Conservation (phyloP, 2,329 filamentous ascomycete genomes). For the Hypocrella siamensis region DNA sequence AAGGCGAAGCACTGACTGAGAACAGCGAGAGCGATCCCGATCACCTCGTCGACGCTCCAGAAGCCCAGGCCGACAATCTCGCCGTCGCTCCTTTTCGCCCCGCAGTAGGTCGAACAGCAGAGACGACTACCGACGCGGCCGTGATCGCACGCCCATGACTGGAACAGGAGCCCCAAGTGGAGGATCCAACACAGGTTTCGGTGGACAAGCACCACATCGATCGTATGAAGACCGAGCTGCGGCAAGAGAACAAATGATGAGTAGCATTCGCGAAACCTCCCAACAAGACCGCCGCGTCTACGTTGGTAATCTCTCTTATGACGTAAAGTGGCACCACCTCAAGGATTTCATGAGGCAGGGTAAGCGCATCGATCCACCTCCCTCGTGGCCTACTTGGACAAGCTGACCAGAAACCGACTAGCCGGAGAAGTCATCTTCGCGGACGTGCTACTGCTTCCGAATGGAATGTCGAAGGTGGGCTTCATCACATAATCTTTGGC, state of each 20-base stretch:
- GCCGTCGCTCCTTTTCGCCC: constrained; percentile 64
- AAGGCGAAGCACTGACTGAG: constrained; percentile 15
- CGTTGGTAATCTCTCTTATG: constrained; percentile 96
- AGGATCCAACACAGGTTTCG: constrained; percentile 53
- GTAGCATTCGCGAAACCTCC: constrained; percentile 79
- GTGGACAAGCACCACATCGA: constrained; percentile 46
- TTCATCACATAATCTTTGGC: constrained; percentile 74
- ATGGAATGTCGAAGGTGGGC: constrained; percentile 99
- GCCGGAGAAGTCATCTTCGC: constrained; percentile 99
- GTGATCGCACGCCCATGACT: constrained; percentile 75
- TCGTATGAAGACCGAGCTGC: constrained; percentile 70
- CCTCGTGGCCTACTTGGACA: too few species aligned
- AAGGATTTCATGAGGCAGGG: constrained; percentile 99
- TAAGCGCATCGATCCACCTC: too few species aligned
- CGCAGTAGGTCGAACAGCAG: constrained; percentile 61
- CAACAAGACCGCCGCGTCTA: constrained; percentile 99
- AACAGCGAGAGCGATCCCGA: constrained; percentile 69
- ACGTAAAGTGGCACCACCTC: constrained; percentile 99
- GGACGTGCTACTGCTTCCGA: constrained; percentile 97
- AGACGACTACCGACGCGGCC: constrained; percentile 61
- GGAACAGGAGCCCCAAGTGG: constrained; percentile 52
- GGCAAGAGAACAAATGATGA: constrained; percentile 93
- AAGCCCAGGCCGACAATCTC: constrained; percentile 55
- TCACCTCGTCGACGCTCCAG: constrained; percentile 71
- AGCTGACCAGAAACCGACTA: constrained; percentile 31